Evolutionary conservation across 2,329 filamentous ascomycete genomes (phyloP).

Genomic region (Chaetomiaceae sp.): DNA sequence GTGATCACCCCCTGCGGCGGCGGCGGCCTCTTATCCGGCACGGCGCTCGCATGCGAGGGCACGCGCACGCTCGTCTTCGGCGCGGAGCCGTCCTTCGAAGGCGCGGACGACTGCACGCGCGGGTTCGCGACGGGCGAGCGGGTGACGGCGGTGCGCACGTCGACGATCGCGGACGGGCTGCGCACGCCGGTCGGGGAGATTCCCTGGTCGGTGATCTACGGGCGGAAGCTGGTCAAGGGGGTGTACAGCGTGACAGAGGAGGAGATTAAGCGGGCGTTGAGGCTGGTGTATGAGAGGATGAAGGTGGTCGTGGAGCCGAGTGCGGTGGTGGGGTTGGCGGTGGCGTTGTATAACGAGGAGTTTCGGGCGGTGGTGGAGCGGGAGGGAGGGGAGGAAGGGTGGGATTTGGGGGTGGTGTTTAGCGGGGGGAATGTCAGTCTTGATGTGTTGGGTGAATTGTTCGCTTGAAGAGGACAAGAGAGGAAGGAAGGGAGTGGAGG

Average conservation of each 20-base stretch:
- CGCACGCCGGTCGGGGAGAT: conserved; percentile 71
- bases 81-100: conserved; percentile 75
- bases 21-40: conserved; percentile 79
- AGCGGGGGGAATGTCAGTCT: conserved; percentile 55
- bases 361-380: conserved; percentile 65
- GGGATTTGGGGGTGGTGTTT: conserved; percentile 60
- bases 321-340: conserved; percentile 76
- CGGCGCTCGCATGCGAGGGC: conserved; percentile 67
- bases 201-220: conserved; percentile 73
- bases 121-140: conserved; percentile 56
- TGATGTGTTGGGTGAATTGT: conserved; percentile 47
- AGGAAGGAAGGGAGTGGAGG: neutral
- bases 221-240: conserved; percentile 60
- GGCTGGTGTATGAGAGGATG: conserved; percentile 75
- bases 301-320: conserved; percentile 90
- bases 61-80: conserved; percentile 76
- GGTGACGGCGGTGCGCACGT: conserved; percentile 61
- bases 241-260: conserved; percentile 73
- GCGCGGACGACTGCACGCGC: conserved; percentile 73
- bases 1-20: conserved; percentile 67
- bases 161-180: conserved; percentile 85
- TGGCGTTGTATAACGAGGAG: conserved; percentile 77
- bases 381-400: conserved; percentile 66
- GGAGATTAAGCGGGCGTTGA: conserved; percentile 71
- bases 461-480: conserved; percentile 25